Conservation (phyloP, 2,329 filamentous ascomycete species). For the Clonostachys chloroleuca region DNA sequence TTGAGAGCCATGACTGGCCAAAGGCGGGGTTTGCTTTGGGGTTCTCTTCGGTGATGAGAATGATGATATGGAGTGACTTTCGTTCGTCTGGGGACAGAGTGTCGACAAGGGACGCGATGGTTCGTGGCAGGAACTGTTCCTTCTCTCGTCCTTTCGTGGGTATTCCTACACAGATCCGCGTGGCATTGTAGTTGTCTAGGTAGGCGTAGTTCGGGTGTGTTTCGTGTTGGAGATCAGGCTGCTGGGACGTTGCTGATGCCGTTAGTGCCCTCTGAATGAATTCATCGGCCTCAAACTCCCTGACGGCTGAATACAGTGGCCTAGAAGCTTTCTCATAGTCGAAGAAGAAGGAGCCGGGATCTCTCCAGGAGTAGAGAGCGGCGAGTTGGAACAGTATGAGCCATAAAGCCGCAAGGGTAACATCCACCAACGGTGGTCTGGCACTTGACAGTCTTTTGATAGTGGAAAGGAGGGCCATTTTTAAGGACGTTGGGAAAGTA, state of each 20-base stretch:
- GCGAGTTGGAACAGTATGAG: too few relatives aligned
- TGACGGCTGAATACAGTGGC: conserved; percentile 2
- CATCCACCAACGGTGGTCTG: too few relatives aligned
- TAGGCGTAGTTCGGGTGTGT: neutral
- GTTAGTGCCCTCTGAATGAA: neutral
- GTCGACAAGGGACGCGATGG: conserved; percentile 4
- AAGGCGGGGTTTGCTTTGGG: too few relatives aligned
- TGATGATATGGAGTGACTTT: too few relatives aligned
- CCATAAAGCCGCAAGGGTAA: too few relatives aligned
- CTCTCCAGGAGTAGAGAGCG: conserved; percentile 2
- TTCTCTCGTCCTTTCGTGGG: conserved; percentile 3
- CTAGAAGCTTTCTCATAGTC: conserved; percentile 1
- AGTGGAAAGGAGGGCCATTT: too few relatives aligned
- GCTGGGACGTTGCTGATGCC: too few relatives aligned
- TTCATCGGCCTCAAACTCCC: conserved; percentile 2
- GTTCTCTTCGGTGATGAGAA: too few relatives aligned
- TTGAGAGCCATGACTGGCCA: too few relatives aligned
- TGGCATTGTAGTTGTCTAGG: neutral
- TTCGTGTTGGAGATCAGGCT: too few relatives aligned
- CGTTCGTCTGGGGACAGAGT: conserved; percentile 1
- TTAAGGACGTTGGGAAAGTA: too few relatives aligned
- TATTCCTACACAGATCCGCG: conserved; percentile 5
- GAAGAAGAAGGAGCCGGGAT: conserved; percentile 6
- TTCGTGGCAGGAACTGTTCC: conserved; percentile 5
- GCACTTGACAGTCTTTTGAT: too few relatives aligned